Percentiles rank a stretch among this genome's conserved stretches.
Evolutionary conservation across 331 rosid species (phyloP).

Genomic region (Quercus lobata): DNA sequence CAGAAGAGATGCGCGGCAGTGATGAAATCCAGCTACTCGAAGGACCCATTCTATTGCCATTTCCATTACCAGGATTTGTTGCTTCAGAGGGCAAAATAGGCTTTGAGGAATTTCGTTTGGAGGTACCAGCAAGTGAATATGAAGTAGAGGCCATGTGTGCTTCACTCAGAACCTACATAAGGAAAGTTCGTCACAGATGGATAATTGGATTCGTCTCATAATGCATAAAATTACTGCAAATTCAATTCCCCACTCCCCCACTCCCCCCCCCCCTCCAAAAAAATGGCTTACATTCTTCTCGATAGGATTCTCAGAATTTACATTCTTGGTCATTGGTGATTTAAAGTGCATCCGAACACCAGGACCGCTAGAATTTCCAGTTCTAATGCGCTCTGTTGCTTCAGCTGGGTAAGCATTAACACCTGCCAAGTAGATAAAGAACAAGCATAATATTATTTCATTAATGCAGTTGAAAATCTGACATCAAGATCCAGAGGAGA

Average conservation of each 20-base stretch:
- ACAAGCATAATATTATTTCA: neutral
- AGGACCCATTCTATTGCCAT: slow-evolving; percentile 62
- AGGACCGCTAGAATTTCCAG: slow-evolving; percentile 54
- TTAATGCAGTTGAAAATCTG: neutral
- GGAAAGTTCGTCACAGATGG: slow-evolving; percentile 7
- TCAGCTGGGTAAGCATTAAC: slow-evolving; percentile 42
- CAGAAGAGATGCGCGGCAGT: slow-evolving; percentile 70
- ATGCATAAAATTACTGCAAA: neutral
- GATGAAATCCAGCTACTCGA: slow-evolving; percentile 93
- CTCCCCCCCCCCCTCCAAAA: too few species aligned
- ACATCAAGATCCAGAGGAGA: neutral
- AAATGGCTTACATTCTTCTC: slow-evolving; percentile 65
- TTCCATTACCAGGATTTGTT: slow-evolving; percentile 47
- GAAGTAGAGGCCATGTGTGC: slow-evolving; percentile 54
- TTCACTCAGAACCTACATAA: slow-evolving; percentile 54
- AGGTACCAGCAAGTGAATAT: slow-evolving; percentile 47
- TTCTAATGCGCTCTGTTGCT: slow-evolving; percentile 49
- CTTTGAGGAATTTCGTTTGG: slow-evolving; percentile 57
- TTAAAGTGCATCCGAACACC: slow-evolving; percentile 75
- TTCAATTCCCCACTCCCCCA: neutral
- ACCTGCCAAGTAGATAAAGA: slow-evolving; percentile 19
- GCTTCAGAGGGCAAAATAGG: slow-evolving; percentile 52
- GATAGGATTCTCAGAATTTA: slow-evolving; percentile 54
- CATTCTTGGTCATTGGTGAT: slow-evolving; percentile 47
- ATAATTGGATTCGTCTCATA: neutral